Conservation (phyloP, 371 early-diverging fungal genomes). For the Cokeromyces recurvatus region DNA sequence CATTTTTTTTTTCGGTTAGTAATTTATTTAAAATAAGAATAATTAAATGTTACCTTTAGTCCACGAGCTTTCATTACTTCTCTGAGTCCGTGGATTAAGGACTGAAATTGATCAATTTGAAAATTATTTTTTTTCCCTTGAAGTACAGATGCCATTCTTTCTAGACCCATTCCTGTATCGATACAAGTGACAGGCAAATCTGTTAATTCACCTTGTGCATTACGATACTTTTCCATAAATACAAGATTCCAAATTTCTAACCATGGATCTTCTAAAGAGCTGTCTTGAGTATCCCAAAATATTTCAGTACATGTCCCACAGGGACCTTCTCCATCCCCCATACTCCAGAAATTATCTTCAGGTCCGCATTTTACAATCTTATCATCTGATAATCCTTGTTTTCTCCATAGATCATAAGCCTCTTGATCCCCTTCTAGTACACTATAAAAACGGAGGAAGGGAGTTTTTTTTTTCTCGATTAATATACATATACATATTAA, state of each 20-base stretch:
- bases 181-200: constrained; percentile 62
- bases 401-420: constrained; percentile 61
- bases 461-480: no score
- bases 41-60: constrained; percentile 15
- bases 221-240: constrained; percentile 74
- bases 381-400: constrained; percentile 55
- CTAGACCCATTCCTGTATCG: constrained; percentile 84
- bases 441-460: no score
- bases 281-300: constrained; percentile 70
- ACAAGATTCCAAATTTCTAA: constrained; percentile 84
- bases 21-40: background rate
- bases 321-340: constrained; percentile 83
- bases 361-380: constrained; percentile 56
- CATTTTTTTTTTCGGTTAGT: background rate
- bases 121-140: constrained; percentile 64
- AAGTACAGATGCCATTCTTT: constrained; percentile 65
- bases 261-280: constrained; percentile 52
- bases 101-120: constrained; percentile 65
- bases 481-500: background rate
- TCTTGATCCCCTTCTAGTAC: constrained; percentile 66
- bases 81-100: constrained; percentile 44
- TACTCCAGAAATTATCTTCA: constrained; percentile 79
- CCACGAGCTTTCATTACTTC: constrained; percentile 31
- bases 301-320: constrained; percentile 83
- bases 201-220: constrained; percentile 48